Conservation (phyloP, 192 early-diverging fungal species). For the Rhizophagus prolifer region DNA sequence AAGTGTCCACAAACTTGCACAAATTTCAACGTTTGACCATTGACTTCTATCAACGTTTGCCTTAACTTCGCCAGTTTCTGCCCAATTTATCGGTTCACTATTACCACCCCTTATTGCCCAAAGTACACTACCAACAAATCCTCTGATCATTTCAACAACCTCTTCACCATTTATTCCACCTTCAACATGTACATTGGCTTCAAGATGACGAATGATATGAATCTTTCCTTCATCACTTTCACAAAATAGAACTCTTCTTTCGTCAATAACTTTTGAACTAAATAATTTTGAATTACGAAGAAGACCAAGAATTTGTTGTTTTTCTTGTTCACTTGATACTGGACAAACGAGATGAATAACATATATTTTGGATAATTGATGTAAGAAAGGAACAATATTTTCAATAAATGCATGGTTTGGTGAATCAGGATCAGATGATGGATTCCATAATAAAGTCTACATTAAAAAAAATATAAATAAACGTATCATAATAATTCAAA, state of each 20-base stretch:
- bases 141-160: slow-evolving; percentile 39
- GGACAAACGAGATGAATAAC: slow-evolving; percentile 60
- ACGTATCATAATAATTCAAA: slow-evolving; percentile 6
- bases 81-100: not conserved
- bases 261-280: slow-evolving; percentile 49
- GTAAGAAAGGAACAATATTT: slow-evolving; percentile 53
- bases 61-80: not conserved
- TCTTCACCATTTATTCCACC: slow-evolving; percentile 35
- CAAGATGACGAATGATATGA: slow-evolving; percentile 70
- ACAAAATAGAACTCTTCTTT: slow-evolving; percentile 68
- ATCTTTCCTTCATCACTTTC: slow-evolving; percentile 63
- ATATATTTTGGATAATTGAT: slow-evolving; percentile 46
- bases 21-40: slow-evolving; percentile 28
- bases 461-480: slow-evolving; percentile 9
- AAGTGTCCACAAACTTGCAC: not conserved
- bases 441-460: slow-evolving; percentile 78
- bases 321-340: slow-evolving; percentile 54
- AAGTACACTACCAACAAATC: slow-evolving; percentile 39
- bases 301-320: slow-evolving; percentile 52
- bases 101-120: slow-evolving; percentile 8
- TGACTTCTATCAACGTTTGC: slow-evolving; percentile 13
- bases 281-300: slow-evolving; percentile 44
- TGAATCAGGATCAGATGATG: slow-evolving; percentile 61
- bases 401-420: slow-evolving; percentile 76
- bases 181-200: slow-evolving; percentile 67